Evolutionary conservation across 1,284 basidiomycete genomes (phyloP).

Genomic region (Hortiboletus rubellus): DNA sequence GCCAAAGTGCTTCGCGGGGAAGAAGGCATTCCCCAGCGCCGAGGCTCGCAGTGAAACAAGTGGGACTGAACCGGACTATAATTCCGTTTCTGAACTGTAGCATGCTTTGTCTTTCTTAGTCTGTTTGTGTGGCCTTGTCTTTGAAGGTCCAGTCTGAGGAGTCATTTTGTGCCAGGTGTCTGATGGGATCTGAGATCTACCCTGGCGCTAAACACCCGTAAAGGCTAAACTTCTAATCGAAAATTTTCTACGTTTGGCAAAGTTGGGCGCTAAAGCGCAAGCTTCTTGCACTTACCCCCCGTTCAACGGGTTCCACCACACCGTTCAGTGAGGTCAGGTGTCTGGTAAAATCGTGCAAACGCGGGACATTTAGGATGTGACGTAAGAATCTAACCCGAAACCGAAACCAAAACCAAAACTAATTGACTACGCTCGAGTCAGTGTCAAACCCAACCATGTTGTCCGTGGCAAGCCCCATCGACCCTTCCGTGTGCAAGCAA

Average conservation of each 20-base stretch:
- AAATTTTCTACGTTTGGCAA: conserved; percentile 5
- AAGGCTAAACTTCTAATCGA: conserved; percentile 27
- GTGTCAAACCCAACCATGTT: conserved; percentile 14
- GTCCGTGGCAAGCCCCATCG: conserved; percentile 13
- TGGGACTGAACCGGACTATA: neutral
- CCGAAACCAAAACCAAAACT: neutral
- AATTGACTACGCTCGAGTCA: neutral
- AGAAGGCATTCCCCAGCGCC: conserved; percentile 32
- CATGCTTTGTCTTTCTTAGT: neutral
- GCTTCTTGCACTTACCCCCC: neutral
- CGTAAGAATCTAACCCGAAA: conserved; percentile 13
- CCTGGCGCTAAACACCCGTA: neutral
- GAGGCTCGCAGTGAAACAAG: conserved; percentile 27
- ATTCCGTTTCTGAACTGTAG: neutral
- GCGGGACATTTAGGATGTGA: conserved; percentile 8
- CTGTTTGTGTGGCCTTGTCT: conserved; percentile 1
- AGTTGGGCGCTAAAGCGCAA: neutral
- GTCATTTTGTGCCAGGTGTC: neutral
- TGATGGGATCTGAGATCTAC: conserved; percentile 22
- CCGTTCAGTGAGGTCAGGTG: neutral
- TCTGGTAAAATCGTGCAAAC: neutral
- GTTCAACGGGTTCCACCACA: neutral
- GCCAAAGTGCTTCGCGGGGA: conserved; percentile 47
- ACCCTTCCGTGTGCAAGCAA: neutral
- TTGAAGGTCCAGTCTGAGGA: neutral